Evolutionary conservation across 768 basidiomycete species (phyloP), one percentile per base, ranked within the genome.

Genomic region (Russula compacta): DNA sequence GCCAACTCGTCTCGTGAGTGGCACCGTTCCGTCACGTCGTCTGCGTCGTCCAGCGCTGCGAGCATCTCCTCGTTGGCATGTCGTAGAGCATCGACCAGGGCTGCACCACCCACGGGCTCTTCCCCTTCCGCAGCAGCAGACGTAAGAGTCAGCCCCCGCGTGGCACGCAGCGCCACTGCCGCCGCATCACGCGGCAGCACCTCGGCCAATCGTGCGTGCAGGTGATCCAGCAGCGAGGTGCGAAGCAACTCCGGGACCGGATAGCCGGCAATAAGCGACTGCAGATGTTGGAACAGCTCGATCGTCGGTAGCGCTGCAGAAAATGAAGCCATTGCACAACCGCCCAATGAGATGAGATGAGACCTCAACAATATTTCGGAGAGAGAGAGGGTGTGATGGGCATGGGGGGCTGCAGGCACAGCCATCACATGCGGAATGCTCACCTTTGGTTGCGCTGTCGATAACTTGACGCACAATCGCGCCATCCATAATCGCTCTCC

Each of bases 401-500:
- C 17, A 17, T 35, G 49, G 6, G 7, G 8, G n/a, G 15, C 17
- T 6, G 15, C 40, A 19, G 43, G 6, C 43, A n/a, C 24, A 2
- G 3, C 24, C 24, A 29, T 29, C 2, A 29, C 2, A 29, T 29
- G 24, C 24, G 17, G 43, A 17, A n/a, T 47, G 43, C 51, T 61
- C 70, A 86, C 92, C 88, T 82, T 86, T 78, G 11, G 78, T 81
- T 35, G 92, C 92, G 65, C 80, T 86, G 19, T 77, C 74, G 52
- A 93, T 82, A n/a, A 89, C 89, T 47, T 84, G 79, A 69, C 81
- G 84, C 42, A 90, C 87, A 67, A 92, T 90, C 4, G 81, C 89
- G 29, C 92, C 92, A 53, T 84, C 76, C 78, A 92, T 79, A 69
- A 93, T 83, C 46, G 81, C 80, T 68, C 76, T 76, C 53, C 87